Evolutionary conservation across 257 asterid genomes (phyloP).

Genomic region (Datura wrightii): DNA sequence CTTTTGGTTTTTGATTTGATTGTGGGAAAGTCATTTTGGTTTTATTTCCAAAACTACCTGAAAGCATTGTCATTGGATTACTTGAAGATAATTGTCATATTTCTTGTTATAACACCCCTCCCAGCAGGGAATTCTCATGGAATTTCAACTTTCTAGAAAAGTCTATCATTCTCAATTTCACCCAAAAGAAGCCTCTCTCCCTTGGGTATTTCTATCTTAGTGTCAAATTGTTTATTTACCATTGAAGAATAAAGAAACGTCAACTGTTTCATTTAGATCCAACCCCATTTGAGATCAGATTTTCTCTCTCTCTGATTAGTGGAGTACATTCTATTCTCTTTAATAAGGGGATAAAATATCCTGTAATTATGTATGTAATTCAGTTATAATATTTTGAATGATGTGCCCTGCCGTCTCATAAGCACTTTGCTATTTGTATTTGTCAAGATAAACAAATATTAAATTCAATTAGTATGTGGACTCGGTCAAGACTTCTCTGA

Average conservation of each 20-base stretch:
- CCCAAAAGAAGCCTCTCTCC: background rate
- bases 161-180: background rate
- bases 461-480: background rate
- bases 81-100: background rate
- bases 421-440: background rate
- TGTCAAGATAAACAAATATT: background rate
- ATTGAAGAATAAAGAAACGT: background rate
- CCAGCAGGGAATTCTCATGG: slow-evolving; percentile 6
- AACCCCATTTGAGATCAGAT: background rate
- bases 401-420: background rate
- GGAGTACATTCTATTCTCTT: background rate
- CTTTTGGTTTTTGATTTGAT: too few relatives aligned
- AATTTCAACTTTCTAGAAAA: slow-evolving; percentile 6
- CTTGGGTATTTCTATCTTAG: background rate
- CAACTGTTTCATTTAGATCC: background rate
- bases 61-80: background rate
- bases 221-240: slow-evolving; percentile 13
- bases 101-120: background rate
- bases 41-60: background rate
- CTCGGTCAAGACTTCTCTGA: slow-evolving; percentile 3
- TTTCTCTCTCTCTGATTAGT: background rate
- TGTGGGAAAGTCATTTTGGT: too few relatives aligned
- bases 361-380: background rate
- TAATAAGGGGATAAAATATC: background rate
- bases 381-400: background rate